Conservation (phyloP, 768 basidiomycete genomes). For the Porphyrellus cyaneotinctus region DNA sequence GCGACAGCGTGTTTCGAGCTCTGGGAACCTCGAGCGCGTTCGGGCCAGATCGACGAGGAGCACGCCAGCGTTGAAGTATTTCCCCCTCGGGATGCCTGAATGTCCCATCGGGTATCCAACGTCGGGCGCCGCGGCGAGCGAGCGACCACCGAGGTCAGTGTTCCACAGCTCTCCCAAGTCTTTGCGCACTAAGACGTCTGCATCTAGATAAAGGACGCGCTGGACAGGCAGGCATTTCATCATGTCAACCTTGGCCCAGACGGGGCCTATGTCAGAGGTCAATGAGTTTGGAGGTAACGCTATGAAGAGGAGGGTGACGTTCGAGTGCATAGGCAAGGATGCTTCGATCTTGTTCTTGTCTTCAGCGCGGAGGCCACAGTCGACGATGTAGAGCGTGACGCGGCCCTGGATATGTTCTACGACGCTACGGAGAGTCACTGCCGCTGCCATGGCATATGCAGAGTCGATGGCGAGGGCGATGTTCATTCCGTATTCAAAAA, state of each 20-base stretch:
- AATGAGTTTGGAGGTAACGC: conserved; percentile 31
- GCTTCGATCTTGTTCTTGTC: conserved; percentile 33
- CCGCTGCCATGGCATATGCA: conserved; percentile 44
- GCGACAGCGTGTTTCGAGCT: conserved; percentile 26
- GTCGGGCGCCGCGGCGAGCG: conserved; percentile 44
- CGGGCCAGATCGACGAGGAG: conserved; percentile 46
- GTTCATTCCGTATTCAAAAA: conserved; percentile 45
- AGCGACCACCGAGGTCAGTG: conserved; percentile 39
- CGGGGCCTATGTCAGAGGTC: conserved; percentile 25
- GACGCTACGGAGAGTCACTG: conserved; percentile 44
- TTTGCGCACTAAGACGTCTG: conserved; percentile 44
- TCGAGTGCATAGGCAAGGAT: conserved; percentile 24
- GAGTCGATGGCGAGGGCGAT: conserved; percentile 43
- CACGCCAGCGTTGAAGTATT: conserved; percentile 57
- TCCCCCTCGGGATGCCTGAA: conserved; percentile 23
- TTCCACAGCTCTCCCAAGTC: conserved; percentile 43
- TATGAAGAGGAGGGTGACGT: conserved; percentile 44
- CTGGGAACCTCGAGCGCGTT: conserved; percentile 26
- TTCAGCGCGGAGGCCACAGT: conserved; percentile 39
- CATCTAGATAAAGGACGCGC: conserved; percentile 49
- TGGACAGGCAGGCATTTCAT: conserved; percentile 44
- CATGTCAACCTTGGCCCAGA: conserved; percentile 53
- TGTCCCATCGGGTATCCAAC: conserved; percentile 51
- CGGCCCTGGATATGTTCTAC: conserved; percentile 34
- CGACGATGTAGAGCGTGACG: conserved; percentile 48